Conservation (phyloP, 176 grass and related monocot species). For the Typha latifolia region DNA sequence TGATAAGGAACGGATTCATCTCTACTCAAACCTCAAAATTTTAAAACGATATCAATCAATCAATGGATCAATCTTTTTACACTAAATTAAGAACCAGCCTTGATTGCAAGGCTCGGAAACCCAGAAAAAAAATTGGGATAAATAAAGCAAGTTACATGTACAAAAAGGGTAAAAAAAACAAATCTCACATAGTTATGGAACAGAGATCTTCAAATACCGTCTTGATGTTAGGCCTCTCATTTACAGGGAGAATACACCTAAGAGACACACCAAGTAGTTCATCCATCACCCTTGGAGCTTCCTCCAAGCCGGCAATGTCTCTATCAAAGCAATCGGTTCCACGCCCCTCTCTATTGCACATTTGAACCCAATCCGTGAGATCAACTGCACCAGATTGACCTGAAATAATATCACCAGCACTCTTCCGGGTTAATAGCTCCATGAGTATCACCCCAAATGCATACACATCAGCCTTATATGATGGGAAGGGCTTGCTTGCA, state of each 20-base stretch:
- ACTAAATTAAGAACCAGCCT: constrained; percentile 59
- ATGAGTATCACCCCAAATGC: constrained; percentile 74
- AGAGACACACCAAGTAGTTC: constrained; percentile 73
- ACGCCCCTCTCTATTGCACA: constrained; percentile 92
- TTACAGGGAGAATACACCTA: constrained; percentile 84
- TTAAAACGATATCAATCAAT: constrained; percentile 64
- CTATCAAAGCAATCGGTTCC: constrained; percentile 91
- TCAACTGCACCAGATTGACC: constrained; percentile 80
- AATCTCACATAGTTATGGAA: constrained; percentile 79
- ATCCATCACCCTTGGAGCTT: constrained; percentile 77
- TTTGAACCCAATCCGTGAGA: constrained; percentile 97
- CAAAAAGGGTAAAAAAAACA: constrained; percentile 23
- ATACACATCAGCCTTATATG: constrained; percentile 84
- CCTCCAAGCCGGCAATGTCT: constrained; percentile 88
- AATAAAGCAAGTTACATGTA: constrained; percentile 54
- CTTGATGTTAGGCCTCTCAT: constrained; percentile 98
- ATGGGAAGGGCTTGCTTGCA: constrained; percentile 39
- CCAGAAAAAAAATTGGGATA: constrained; percentile 26
- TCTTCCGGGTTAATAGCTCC: constrained; percentile 87
- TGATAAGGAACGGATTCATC: not conserved
- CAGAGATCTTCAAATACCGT: constrained; percentile 69
- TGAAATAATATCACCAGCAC: constrained; percentile 93
- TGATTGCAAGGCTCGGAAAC: constrained; percentile 63
- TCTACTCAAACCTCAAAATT: constrained; percentile 14
- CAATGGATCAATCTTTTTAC: constrained; percentile 66